phyloP scores from a whole-genome alignment of 306 rosid genomes.

The Cicer chorassanicum region DNA sequence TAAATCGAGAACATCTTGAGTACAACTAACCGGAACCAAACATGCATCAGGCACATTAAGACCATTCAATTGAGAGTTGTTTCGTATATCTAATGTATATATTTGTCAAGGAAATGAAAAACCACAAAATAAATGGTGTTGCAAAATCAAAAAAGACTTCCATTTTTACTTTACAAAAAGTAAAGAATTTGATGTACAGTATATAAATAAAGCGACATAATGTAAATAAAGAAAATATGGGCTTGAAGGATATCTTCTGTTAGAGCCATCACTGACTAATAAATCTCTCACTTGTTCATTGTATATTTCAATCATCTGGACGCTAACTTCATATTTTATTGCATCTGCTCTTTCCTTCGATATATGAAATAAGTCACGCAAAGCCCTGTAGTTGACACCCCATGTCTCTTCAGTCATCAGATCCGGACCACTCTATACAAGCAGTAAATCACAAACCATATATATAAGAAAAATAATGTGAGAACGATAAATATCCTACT shows the following conservation, averaged over 20 bases:
- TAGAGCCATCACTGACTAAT: conserved; percentile 86
- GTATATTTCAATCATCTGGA: conserved; percentile 97
- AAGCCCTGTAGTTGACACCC: conserved; percentile 96
- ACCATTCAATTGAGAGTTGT: conserved; percentile 93
- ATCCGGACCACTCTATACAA: conserved; percentile 89
- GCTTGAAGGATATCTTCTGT: conserved; percentile 87
- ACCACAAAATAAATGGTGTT: conserved; percentile 16
- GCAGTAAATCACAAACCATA: conserved; percentile 30
- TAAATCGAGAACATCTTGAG: conserved; percentile 85
- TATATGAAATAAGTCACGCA: conserved; percentile 85
- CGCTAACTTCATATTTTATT: conserved; percentile 87
- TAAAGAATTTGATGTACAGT: conserved; percentile 5
- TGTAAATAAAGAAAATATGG: conserved; percentile 24
- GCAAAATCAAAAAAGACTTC: neutral
- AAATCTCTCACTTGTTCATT: conserved; percentile 97
- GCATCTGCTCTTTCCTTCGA: conserved; percentile 73
- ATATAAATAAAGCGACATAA: conserved; percentile 6
- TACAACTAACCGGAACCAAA: conserved; percentile 82
- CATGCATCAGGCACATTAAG: conserved; percentile 97
- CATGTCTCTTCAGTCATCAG: conserved; percentile 80
- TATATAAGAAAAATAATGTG: conserved; percentile 8
- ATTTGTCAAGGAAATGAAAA: conserved; percentile 58
- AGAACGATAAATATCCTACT: conserved; percentile 21
- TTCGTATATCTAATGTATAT: conserved; percentile 87
- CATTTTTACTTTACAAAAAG: neutral